Evolutionary conservation across 768 basidiomycete genomes (phyloP), one percentile per base, ranked within the genome.

Genomic region (Trametes maxima): DNA sequence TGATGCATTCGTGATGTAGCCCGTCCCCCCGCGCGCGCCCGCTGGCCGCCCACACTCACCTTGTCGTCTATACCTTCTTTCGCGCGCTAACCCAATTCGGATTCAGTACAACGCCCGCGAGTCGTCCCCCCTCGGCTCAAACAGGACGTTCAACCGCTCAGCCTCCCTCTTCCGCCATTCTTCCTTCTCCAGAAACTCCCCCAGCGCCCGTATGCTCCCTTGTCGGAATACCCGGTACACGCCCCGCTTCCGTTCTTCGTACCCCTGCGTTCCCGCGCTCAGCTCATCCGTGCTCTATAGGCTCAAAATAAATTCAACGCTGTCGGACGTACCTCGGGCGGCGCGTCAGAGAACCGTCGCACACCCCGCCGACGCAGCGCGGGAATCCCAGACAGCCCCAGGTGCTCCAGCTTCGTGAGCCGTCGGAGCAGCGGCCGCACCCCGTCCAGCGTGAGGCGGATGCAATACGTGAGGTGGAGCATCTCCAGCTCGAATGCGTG

Each of bases 381-480:
- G 6, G 85, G 85, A 8, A 96, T 82, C 0, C 93, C 95, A 1
- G 92, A 93, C 47, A 88, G 82, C 50, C 86, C 87, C 42, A 98
- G 80, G 69, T 94, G 88, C 51, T 85, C 86, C 46, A 97, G 76
- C 40, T 78, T 77, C 44, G 75, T 75, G 21, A 89, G 79, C 55
- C 80, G 78, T 59, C 81, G 82, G 52, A 95, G 73, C 14, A 95
- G 74, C 49, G 83, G 79, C 63, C 92, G 89, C 35, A 94, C 76
- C 10, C 91, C 90, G 44, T 86, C 82, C 40, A 95, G 82, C 25
- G 89, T 86, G 56, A 98, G 76, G 57, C 85, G 81, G 67, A 89
- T 87, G 76, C 95, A 98, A 71, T 94, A 92, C 28, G 91, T 90
- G 39, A 98, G 75, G 69, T 97, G 89, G 49, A 96, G 79, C 24